Percentiles rank a stretch among this genome's conserved stretches.
These are phyloP conservation scores for Baudoinia panamericana DNA, from an alignment of 495 filamentous ascomycete genomes.

Conservation along the genomic window DNA sequence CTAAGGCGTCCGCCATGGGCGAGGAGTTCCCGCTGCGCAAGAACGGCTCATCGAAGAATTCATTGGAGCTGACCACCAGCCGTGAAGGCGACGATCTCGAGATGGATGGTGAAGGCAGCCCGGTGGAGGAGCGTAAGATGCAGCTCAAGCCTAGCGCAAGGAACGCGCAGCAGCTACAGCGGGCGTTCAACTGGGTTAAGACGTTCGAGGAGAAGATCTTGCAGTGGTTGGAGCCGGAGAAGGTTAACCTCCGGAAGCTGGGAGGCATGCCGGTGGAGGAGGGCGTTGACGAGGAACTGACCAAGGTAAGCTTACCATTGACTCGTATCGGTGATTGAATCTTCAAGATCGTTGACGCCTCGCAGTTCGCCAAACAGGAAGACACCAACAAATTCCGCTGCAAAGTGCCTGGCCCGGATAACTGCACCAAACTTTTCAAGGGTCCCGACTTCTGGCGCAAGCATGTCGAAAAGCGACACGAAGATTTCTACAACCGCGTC, in stretches of 20 bases:
- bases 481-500: constrained; percentile 72
- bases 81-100: constrained; percentile 35
- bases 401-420: constrained; percentile 86
- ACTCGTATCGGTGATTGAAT: no score
- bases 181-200: constrained; percentile 98
- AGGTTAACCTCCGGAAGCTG: constrained; percentile 71
- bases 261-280: constrained; percentile 81
- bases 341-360: no score
- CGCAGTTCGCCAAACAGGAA: constrained; percentile 77
- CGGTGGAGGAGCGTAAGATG: constrained; percentile 45
- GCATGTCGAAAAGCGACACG: constrained; percentile 90
- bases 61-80: constrained; percentile 12
- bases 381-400: constrained; percentile 93
- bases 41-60: constrained; percentile 31
- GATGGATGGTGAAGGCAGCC: constrained; percentile 34
- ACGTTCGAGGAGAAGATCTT: constrained; percentile 95
- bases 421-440: constrained; percentile 95
- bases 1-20: constrained; percentile 64
- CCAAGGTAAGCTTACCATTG: constrained; percentile 40
- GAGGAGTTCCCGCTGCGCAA: constrained; percentile 72
- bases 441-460: constrained; percentile 94
- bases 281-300: constrained; percentile 70
- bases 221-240: constrained; percentile 81
- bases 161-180: constrained; percentile 76
- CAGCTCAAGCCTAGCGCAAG: constrained; percentile 51